Evolutionary conservation across 2,329 filamentous ascomycete genomes (phyloP), one percentile per base, ranked within the genome.

Genomic region (Phoma sp.): DNA sequence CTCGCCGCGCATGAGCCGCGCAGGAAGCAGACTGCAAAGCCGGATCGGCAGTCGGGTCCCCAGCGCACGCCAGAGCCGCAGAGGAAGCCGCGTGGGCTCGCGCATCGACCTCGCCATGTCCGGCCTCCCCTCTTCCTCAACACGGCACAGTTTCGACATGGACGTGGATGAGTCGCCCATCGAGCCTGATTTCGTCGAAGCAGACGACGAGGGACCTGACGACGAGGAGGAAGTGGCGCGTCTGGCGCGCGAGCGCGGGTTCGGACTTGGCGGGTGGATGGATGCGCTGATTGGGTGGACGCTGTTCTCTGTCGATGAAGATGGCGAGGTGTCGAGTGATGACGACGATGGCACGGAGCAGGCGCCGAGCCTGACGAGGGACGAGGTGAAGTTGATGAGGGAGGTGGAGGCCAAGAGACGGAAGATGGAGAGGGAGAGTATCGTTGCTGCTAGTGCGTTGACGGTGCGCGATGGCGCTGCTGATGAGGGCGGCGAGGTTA

Each of bases 201-300:
- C 48, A 21, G 65, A 71, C 4, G 71, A 73, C 10, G 75, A 77
- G 40, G 76, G 74, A 12, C 74, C 72, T 10, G 75, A 77, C 25
- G 82, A 84, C 41, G 84, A 85, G 62, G 77, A 78, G 22, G 83
- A 85, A 63, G 70, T 86, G 17, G 80, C 81, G 37, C 73, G 78
- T 2, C 69, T 86, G 29, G 82, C 82, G 12, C 73, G 77, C 22
- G 78, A 81, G 60, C 74, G 77, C n/a, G 81, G 80, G 1, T 84
- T 83, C 55, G 82, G 84, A 0, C 69, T 87, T 4, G 84, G 84
- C 0, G 74, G 78, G 9, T 82, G 83, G 78, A 77, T 87, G 63
- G 85, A 87, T 60, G 74, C 79, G 22, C 64, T 87, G 32, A 82
- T 87, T 53, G 83, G 83, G 29, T 85, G 83, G 80, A 80, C 80